Evolutionary conservation across 495 filamentous ascomycete species (phyloP).

Genomic region (Hypomontagnella submonticulosa): DNA sequence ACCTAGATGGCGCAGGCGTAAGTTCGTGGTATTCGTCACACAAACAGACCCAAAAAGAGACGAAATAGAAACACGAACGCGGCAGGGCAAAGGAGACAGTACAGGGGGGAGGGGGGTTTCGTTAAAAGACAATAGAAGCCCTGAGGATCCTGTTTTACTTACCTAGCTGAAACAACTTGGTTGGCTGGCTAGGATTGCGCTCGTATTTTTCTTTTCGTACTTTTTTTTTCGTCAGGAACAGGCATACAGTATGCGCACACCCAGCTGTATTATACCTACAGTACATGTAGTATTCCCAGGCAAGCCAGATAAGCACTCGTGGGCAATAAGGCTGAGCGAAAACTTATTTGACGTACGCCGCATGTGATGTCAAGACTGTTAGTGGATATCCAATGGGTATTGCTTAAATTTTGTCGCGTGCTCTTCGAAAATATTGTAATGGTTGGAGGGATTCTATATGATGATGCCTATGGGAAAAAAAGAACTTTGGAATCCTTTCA

Average conservation of each 20-base stretch:
- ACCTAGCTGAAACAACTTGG: constrained; percentile 36
- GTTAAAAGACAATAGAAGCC: constrained; percentile 22
- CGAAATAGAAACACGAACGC: constrained; percentile 32
- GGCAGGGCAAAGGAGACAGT: constrained; percentile 26
- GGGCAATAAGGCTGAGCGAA: constrained; percentile 38
- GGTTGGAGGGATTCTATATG: constrained; percentile 8
- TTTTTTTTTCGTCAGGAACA: constrained; percentile 28
- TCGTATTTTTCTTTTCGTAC: constrained; percentile 30
- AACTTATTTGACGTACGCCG: constrained; percentile 17
- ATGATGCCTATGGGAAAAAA: constrained; percentile 28
- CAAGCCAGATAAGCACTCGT: constrained; percentile 27
- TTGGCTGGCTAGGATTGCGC: constrained; percentile 20
- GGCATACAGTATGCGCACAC: constrained; percentile 13
- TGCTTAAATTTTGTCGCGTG: constrained; percentile 27
- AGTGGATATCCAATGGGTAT: constrained; percentile 35
- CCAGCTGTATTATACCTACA: constrained; percentile 13
- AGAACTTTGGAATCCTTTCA: constrained; percentile 4
- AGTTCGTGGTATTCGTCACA: constrained; percentile 29
- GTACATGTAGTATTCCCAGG: neutral
- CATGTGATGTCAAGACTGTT: constrained; percentile 33
- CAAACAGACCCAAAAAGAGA: constrained; percentile 25
- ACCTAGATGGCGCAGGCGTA: constrained; percentile 31
- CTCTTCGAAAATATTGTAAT: constrained; percentile 21
- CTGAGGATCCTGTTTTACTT: constrained; percentile 9
- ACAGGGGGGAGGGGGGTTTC: constrained; percentile 14